These are phyloP conservation scores for Adansonia rubrostipa DNA, from an alignment of 441 rosid genomes.

Conservation along the genomic window DNA sequence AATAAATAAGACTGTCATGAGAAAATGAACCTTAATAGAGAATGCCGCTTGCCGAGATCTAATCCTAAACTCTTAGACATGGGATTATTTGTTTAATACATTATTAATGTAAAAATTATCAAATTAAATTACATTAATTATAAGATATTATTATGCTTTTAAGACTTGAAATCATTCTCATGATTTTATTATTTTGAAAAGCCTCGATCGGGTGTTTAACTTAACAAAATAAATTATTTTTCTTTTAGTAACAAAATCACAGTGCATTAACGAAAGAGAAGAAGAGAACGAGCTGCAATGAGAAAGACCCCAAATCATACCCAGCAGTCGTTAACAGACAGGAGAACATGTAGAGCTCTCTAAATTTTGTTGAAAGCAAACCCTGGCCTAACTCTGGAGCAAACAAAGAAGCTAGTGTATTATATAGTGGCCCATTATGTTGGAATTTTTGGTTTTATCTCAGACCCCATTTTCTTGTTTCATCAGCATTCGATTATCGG, in stretches of 20 bases:
- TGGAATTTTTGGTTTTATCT: not conserved
- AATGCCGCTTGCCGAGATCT: no score
- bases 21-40: no score
- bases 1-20: no score
- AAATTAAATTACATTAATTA: no score
- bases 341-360: not conserved
- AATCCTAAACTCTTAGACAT: no score
- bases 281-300: not conserved
- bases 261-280: not conserved
- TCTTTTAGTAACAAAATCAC: not conserved
- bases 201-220: no score
- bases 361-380: not conserved
- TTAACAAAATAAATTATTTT: not conserved
- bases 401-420: not conserved
- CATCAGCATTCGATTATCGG: not conserved
- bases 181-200: no score
- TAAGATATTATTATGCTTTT: no score
- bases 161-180: no score
- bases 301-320: not conserved
- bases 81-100: no score
- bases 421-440: not conserved
- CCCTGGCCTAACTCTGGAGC: not conserved
- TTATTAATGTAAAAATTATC: no score
- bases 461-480: not conserved
- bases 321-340: not conserved